phyloP scores from a whole-genome alignment of 805 yeast species.

The Saturnispora dispora region DNA sequence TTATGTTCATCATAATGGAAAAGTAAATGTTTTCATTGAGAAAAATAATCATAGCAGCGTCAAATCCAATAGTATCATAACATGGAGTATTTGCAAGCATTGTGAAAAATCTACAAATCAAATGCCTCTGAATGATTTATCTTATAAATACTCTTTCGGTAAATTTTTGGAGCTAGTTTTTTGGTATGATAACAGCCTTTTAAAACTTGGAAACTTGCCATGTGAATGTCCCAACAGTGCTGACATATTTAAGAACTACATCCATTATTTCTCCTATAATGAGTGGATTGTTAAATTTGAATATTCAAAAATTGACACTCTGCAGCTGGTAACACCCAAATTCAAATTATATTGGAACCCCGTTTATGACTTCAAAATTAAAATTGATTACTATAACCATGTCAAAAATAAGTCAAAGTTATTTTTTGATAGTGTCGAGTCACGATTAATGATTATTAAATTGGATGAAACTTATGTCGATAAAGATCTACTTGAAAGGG shows the following conservation, averaged over 20 bases:
- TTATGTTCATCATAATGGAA: conserved; percentile 82
- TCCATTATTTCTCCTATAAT: conserved; percentile 74
- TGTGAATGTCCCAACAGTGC: conserved; percentile 61
- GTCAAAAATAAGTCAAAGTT: conserved; percentile 43
- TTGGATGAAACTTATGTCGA: conserved; percentile 52
- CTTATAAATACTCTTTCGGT: conserved; percentile 90
- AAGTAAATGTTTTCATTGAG: conserved; percentile 70
- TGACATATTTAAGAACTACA: conserved; percentile 67
- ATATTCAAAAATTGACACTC: conserved; percentile 62
- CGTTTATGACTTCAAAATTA: conserved; percentile 56
- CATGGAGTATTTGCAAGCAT: conserved; percentile 86
- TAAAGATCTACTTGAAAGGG: conserved; percentile 62
- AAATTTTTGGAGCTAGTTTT: conserved; percentile 82
- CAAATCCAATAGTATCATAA: conserved; percentile 56
- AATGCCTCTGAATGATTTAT: conserved; percentile 70
- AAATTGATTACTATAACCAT: conserved; percentile 49
- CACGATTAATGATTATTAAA: conserved; percentile 68
- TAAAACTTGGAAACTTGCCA: conserved; percentile 5
- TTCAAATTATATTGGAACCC: conserved; percentile 65
- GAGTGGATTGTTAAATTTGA: conserved; percentile 74
- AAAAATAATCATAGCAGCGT: conserved; percentile 48
- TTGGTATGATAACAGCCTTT: conserved; percentile 34
- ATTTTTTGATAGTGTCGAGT: conserved; percentile 67
- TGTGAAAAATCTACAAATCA: conserved; percentile 74
- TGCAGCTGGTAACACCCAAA: conserved; percentile 72